A percentile compares a stretch with the other conserved stretches of the same genome.
Evolutionary conservation across 139 green algal genomes (phyloP).

Genomic region (Trebouxia sp.): DNA sequence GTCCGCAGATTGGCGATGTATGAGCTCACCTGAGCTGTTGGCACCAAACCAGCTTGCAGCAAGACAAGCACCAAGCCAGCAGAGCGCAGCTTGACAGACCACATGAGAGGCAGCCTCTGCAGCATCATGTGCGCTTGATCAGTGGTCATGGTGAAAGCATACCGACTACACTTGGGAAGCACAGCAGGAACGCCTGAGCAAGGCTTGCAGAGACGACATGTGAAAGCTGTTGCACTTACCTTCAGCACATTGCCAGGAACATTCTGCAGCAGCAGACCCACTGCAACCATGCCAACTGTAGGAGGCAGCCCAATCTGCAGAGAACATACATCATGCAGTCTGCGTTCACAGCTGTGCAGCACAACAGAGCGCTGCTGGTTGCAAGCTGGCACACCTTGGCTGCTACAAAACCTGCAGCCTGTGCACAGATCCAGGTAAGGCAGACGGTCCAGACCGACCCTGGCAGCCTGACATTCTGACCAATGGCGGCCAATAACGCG

Average conservation of each 20-base stretch:
- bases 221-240: not conserved
- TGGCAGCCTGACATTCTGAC: not conserved
- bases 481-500: not conserved
- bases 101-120: not conserved
- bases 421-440: constrained; percentile 7
- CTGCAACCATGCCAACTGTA: not conserved
- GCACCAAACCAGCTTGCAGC: constrained; percentile 1
- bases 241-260: not conserved
- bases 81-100: constrained; percentile 18
- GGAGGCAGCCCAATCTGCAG: not conserved
- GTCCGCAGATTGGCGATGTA: not conserved
- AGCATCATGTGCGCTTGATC: too few species aligned
- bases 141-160: too few species aligned
- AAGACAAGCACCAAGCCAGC: not conserved
- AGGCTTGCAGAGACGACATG: too few species aligned
- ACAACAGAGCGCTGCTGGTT: too few species aligned
- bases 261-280: not conserved
- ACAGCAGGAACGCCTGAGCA: too few species aligned
- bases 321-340: not conserved
- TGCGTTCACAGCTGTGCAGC: not conserved
- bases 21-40: not conserved
- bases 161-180: not conserved
- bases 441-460: not conserved
- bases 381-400: not conserved
- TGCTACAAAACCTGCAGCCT: constrained; percentile 9